Base-by-base conservation (phyloP, 2,329 filamentous ascomycete species). In the Arthrobotrys iridis region DNA sequence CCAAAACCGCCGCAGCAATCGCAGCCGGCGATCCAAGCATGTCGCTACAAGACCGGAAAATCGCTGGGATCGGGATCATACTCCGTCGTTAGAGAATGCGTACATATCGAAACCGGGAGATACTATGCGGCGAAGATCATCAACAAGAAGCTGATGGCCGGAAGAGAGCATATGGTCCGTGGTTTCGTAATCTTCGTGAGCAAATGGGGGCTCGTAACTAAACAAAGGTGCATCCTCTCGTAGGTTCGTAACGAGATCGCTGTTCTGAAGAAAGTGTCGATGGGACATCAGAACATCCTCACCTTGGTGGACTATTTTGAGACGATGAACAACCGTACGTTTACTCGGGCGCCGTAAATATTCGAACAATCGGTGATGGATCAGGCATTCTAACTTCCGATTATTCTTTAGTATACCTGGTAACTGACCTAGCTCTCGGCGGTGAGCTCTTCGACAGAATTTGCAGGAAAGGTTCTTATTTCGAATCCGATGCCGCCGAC, bases 51-150 rank as follows among this genome's bases (percentile, higher is more conserved):
- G 85, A 97, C 96, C 4, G 95, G 95, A 77, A 99, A 99, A 87
- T 98, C 95, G 22, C 85, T 99, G 66, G 95, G 95, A 77, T 93
- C 95, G 33, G 95, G 95, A 77, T 97, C 93, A 68, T 99, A 99
- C 84, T 97, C 93, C 37, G 95, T 98, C 57, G 95, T 99, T 77
- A 98, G 98, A 83, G 95, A 99, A 84, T 99, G 95, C 82, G 93
- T 98, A 26, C 95, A 99, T 82, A 98, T 98, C 80, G 94, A 98
- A 80, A 98, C 95, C 0, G 94, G 94, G 48, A 89, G 93, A 78
- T 98, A 97, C 84, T 99, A 98, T 89, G 95, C 95, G 26, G 94
- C 95, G 77, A 99, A 99, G 83, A 95, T 99, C 77, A 99, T 99
- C 84, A 99, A 99, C 85, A 99, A 99, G 87, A 88, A 94, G 70